Base-by-base conservation (phyloP, 768 basidiomycete species). In the Leccinum fibrillosum region DNA sequence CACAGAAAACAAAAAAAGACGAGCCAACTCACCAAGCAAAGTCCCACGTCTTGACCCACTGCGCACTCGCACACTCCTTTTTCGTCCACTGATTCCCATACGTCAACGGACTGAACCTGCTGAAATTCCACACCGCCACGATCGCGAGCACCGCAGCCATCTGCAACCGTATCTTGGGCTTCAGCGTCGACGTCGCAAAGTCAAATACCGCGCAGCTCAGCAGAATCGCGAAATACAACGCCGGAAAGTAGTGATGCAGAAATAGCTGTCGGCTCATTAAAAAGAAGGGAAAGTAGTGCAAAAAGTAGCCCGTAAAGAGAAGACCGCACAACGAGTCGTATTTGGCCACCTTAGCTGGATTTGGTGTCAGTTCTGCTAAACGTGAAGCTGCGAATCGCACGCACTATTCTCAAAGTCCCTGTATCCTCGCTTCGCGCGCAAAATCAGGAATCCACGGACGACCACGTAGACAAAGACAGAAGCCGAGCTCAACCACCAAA, bases 271-370 rank as follows among this genome's bases (percentile, higher is more conserved):
- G 93, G 45, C 82, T 77, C 96, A 98, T 98, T 63, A 98, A 78
- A 84, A 86, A 98, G 84, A 99, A 99, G 13, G 97, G 97, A 69
- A 92, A 80, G 75, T 97, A 98, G 76, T 98, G 97, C 34, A 99
- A 69, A 25, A 78, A 77, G 93, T 96, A 99, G 49, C 93, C 94
- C 32, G 92, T 72, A 77, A 93, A 89, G 57, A 98, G 83, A 84
- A 98, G 97, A 0, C 89, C 89, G 60, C 93, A 94, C 1, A 96
- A 77, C 25, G 85, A 74, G 72, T 98, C 94, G 74, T 98, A 98
- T 74, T 95, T 95, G 47, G 89, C 86, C 47, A 96, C 86, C 71
- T 87, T 89, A 60, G 89, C 94, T 97, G 66, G 35, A 57, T 25
- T 32, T 39, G 4, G n/a, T 50, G 53, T 61, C 45, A 61, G 42